phyloP scores from a whole-genome alignment of 331 rosid genomes.

The Malus hybrid region DNA sequence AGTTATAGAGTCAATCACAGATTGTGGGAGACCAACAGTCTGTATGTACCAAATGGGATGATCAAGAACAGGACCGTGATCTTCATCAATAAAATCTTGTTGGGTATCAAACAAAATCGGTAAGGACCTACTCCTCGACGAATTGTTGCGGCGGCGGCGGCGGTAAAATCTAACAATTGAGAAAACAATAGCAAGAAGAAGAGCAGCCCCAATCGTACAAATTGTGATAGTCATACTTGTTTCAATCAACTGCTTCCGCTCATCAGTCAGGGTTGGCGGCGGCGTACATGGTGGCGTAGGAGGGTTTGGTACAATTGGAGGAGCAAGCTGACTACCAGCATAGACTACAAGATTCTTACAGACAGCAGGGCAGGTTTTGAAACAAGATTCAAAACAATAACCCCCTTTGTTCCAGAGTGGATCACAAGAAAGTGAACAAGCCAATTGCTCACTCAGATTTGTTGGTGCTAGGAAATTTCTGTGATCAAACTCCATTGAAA shows the following conservation, averaged over 20 bases:
- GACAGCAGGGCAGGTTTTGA: neutral
- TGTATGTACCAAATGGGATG: constrained; percentile 55
- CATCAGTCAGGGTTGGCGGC: neutral
- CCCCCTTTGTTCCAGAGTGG: neutral
- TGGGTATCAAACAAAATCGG: constrained; percentile 33
- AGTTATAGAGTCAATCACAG: constrained; percentile 57
- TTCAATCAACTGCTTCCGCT: neutral
- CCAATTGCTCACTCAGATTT: too few relatives aligned
- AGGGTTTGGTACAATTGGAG: neutral
- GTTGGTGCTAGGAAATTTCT: neutral
- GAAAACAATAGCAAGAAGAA: constrained; percentile 3
- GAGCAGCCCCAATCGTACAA: constrained; percentile 11
- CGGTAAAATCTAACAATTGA: constrained; percentile 5
- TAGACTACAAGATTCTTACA: neutral
- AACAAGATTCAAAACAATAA: neutral
- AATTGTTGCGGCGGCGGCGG: neutral
- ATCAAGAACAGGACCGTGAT: constrained; percentile 19
- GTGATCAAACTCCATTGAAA: constrained; percentile 7
- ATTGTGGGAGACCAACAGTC: constrained; percentile 47
- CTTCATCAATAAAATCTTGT: constrained; percentile 29
- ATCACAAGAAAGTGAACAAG: neutral
- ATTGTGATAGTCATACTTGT: neutral
- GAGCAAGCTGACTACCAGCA: neutral
- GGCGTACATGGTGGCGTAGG: constrained; percentile 2
- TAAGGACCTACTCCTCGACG: neutral